Conservation (phyloP, 2,329 filamentous ascomycete species). For the Penicillium sp. region DNA sequence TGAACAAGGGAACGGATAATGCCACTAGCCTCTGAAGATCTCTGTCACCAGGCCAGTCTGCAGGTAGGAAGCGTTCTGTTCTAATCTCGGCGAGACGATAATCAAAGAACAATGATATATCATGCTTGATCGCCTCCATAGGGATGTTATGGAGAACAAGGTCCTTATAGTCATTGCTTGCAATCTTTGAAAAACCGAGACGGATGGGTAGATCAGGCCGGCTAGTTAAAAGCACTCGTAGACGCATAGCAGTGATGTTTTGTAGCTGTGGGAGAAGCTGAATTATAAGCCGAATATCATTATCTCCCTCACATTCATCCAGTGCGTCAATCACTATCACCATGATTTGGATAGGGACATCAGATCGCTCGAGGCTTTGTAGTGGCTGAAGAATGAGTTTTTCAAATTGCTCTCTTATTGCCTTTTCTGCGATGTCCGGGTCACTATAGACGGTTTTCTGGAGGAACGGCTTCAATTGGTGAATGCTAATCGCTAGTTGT, state of each 20-base stretch:
- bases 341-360: neutral
- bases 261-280: neutral
- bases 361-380: neutral
- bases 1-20: constrained; percentile 14
- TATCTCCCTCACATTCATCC: neutral
- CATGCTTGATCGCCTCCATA: neutral
- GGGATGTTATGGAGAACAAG: neutral
- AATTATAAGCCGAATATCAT: neutral
- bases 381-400: neutral
- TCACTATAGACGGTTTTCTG: neutral
- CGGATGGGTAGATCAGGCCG: neutral
- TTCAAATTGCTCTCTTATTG: neutral
- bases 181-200: neutral
- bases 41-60: too few relatives aligned
- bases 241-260: neutral
- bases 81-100: neutral
- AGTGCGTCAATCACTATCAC: neutral
- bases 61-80: too few relatives aligned
- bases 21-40: too few relatives aligned
- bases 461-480: neutral
- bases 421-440: neutral
- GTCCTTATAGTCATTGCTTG: neutral
- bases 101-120: neutral
- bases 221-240: neutral
- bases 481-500: neutral